Conservation (phyloP, 2,329 filamentous ascomycete species). For the Magnaporthiopsis poae region DNA sequence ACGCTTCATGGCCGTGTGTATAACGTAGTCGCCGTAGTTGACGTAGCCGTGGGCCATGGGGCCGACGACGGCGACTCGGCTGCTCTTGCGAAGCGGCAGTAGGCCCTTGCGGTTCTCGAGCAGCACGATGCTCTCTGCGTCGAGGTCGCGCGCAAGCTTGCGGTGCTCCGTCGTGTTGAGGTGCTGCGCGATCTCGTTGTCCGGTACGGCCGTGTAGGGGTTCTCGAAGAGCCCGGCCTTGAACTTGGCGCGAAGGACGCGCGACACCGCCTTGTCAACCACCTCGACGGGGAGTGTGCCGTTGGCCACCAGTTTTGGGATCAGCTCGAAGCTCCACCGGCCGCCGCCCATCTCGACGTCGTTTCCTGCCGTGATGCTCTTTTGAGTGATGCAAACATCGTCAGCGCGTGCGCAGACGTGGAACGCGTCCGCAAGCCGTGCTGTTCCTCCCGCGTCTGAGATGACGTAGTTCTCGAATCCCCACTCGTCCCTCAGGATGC, state of each 20-base stretch:
- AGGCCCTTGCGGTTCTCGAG: slow-evolving; percentile 47
- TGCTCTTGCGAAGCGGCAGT: slow-evolving; percentile 49
- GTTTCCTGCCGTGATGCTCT: slow-evolving; percentile 56
- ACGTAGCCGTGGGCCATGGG: slow-evolving; percentile 58
- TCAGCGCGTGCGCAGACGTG: slow-evolving; percentile 57
- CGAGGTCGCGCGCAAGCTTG: slow-evolving; percentile 50
- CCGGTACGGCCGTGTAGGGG: slow-evolving; percentile 50
- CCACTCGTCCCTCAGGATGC: slow-evolving; percentile 63
- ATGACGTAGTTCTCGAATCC: slow-evolving; percentile 60
- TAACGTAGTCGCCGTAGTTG: slow-evolving; percentile 61
- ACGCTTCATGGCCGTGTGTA: slow-evolving; percentile 50
- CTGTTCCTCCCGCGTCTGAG: slow-evolving; percentile 58
- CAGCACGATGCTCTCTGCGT: slow-evolving; percentile 53
- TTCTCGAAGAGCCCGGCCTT: slow-evolving; percentile 61
- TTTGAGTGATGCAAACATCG: slow-evolving; percentile 49
- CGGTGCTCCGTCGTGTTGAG: slow-evolving; percentile 54
- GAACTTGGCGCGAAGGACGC: slow-evolving; percentile 60
- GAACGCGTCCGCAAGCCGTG: slow-evolving; percentile 56
- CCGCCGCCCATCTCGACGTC: slow-evolving; percentile 72
- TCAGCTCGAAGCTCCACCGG: slow-evolving; percentile 58
- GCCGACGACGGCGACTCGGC: slow-evolving; percentile 63
- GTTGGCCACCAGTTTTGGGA: slow-evolving; percentile 40
- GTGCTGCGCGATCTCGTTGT: slow-evolving; percentile 41
- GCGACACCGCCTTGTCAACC: slow-evolving; percentile 57
- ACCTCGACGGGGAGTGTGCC: slow-evolving; percentile 49